Conservation (phyloP, 108 stramenopile genomes). For the Chaetoceros tenuissimus region DNA sequence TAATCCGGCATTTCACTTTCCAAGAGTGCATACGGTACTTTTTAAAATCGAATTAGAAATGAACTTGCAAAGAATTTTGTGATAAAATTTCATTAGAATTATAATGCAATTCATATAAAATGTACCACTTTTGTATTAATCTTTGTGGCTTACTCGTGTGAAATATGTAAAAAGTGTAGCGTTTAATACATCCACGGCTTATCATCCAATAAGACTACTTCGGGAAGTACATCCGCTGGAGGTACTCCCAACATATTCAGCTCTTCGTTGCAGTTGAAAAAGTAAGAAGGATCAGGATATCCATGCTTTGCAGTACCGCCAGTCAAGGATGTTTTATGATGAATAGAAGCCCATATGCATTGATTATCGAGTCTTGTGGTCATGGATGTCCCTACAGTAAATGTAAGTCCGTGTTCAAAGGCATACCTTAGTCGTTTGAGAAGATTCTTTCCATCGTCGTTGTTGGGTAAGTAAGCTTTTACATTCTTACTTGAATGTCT, state of each 20-base stretch:
- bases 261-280: slow-evolving; percentile 29
- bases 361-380: slow-evolving; percentile 10
- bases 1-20: too few relatives aligned
- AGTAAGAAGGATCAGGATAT: slow-evolving; percentile 39
- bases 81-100: too few relatives aligned
- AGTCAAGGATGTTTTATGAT: slow-evolving; percentile 38
- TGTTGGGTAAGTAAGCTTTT: slow-evolving; percentile 24
- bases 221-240: too few relatives aligned
- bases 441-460: slow-evolving; percentile 12
- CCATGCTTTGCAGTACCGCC: slow-evolving; percentile 41
- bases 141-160: too few relatives aligned
- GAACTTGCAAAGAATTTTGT: too few relatives aligned
- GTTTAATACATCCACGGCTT: too few relatives aligned
- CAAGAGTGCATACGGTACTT: too few relatives aligned
- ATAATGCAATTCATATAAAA: too few relatives aligned
- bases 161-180: too few relatives aligned
- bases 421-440: slow-evolving; percentile 26
- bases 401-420: slow-evolving; percentile 20
- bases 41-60: too few relatives aligned
- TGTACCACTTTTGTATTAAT: too few relatives aligned
- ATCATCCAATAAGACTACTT: too few relatives aligned
- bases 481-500: neutral
- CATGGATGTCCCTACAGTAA: slow-evolving; percentile 14
- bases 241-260: slow-evolving; percentile 37
- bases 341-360: slow-evolving; percentile 40